These are phyloP conservation scores for Dorcoceras hygrometricum DNA, from an alignment of 257 asterid genomes.

Conservation along the genomic window DNA sequence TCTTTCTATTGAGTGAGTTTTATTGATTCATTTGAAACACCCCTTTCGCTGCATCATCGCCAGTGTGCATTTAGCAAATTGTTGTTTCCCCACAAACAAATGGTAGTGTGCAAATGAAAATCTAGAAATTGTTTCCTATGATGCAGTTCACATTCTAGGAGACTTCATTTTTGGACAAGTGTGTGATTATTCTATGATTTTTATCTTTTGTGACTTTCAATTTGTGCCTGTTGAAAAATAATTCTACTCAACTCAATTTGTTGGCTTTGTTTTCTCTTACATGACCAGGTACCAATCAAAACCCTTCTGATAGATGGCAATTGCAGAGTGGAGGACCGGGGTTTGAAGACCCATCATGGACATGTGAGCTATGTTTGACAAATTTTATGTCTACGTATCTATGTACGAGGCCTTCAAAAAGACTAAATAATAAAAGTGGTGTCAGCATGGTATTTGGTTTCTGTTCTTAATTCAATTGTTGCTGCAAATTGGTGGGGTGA, in stretches of 20 bases:
- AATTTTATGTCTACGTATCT: not conserved
- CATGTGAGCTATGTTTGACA: slow-evolving; percentile 53
- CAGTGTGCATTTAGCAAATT: slow-evolving; percentile 8
- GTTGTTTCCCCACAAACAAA: not conserved
- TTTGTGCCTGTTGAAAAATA: not conserved
- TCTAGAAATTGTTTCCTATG: slow-evolving; percentile 3
- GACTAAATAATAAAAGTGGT: not conserved
- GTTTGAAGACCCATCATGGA: slow-evolving; percentile 93
- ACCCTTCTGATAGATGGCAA: slow-evolving; percentile 83
- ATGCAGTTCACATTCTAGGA: slow-evolving; percentile 5
- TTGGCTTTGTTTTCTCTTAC: slow-evolving; percentile 14
- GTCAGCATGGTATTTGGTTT: not conserved
- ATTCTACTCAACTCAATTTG: slow-evolving; percentile 3
- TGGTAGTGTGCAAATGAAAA: not conserved
- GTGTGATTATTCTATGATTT: not conserved
- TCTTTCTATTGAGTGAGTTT: no score
- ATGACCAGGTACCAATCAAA: slow-evolving; percentile 69
- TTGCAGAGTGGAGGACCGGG: slow-evolving; percentile 94
- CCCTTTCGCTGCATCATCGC: no score
- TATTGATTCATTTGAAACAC: no score
- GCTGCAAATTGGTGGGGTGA: slow-evolving; percentile 11
- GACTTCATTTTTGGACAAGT: slow-evolving; percentile 1
- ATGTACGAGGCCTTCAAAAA: not conserved
- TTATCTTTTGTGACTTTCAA: slow-evolving; percentile 7
- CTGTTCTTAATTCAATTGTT: slow-evolving; percentile 3